Evolutionary conservation across 768 basidiomycete genomes (phyloP).

Genomic region (Suillus spraguei): DNA sequence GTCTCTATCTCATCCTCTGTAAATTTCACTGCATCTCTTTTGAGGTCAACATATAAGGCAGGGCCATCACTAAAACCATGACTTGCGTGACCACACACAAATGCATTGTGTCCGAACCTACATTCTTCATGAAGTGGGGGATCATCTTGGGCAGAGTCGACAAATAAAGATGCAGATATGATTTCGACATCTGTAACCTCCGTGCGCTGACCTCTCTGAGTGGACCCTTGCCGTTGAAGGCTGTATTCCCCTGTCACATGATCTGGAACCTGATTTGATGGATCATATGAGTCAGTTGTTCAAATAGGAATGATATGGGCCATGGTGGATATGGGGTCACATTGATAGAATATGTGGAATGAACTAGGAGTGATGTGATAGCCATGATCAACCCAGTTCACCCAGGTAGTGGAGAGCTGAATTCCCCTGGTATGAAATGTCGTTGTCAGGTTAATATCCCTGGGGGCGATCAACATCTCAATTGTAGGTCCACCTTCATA

Average conservation of each 20-base stretch:
- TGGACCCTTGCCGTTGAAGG: neutral
- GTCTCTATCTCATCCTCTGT: neutral
- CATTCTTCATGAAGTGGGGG: neutral
- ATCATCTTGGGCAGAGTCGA: neutral
- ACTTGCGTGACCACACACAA: neutral
- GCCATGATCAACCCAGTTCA: neutral
- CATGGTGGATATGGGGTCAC: neutral
- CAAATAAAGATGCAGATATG: neutral
- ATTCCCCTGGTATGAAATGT: neutral
- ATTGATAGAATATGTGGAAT: neutral
- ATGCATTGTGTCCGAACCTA: neutral
- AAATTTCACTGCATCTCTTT: neutral
- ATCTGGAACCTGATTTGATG: neutral
- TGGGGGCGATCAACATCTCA: neutral
- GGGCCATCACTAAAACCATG: neutral
- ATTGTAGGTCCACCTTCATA: neutral
- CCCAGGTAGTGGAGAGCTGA: neutral
- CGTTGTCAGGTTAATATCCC: neutral
- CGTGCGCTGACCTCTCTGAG: accelerated
- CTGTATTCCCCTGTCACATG: neutral
- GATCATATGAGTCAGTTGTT: neutral
- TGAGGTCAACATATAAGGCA: neutral
- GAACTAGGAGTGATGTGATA: neutral
- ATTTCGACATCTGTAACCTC: neutral
- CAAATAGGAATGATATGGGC: neutral